These are phyloP conservation scores for Wallacemonas collosoma DNA, from an alignment of 208 protist species.

Conservation along the genomic window DNA sequence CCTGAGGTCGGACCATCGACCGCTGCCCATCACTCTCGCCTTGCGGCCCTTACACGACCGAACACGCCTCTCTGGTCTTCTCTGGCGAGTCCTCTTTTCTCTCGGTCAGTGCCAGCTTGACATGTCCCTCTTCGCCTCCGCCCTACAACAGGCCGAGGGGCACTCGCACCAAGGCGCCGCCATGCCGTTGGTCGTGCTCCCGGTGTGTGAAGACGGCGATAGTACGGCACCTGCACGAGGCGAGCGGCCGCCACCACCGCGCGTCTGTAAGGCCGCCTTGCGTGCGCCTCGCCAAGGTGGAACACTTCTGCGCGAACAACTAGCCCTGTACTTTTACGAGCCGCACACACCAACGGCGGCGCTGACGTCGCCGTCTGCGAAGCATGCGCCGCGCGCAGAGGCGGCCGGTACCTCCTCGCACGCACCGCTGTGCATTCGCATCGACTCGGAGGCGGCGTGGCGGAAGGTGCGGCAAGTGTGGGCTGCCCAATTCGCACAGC, in stretches of 20 bases:
- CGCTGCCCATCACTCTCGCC: conserved; percentile 43
- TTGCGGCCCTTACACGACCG: conserved; percentile 53
- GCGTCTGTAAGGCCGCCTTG: conserved; percentile 2
- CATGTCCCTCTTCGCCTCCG: conserved; percentile 6
- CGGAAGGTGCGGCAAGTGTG: conserved; percentile 29
- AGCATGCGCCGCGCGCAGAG: not conserved
- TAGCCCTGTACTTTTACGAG: conserved; percentile 14
- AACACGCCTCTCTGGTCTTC: conserved; percentile 58
- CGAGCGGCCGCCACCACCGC: not conserved
- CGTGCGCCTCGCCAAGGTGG: not conserved
- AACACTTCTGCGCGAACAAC: not conserved
- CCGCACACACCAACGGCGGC: conserved; percentile 24
- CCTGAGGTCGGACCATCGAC: conserved; percentile 5
- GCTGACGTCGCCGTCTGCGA: conserved; percentile 9
- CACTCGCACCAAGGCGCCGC: not conserved
- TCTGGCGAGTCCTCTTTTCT: conserved; percentile 56
- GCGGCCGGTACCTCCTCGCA: not conserved
- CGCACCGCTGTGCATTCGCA: conserved; percentile 32
- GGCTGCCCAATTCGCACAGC: conserved; percentile 17
- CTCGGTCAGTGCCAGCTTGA: conserved; percentile 16
- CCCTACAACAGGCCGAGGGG: not conserved
- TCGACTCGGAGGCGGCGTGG: conserved; percentile 46
- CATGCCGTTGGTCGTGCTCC: not conserved
- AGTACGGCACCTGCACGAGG: not conserved
- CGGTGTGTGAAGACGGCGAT: not conserved